A percentile compares a stretch with the other conserved stretches of the same genome.
Evolutionary conservation across 2,329 filamentous ascomycete genomes (phyloP).

Genomic region (Rutstroemia sp.): DNA sequence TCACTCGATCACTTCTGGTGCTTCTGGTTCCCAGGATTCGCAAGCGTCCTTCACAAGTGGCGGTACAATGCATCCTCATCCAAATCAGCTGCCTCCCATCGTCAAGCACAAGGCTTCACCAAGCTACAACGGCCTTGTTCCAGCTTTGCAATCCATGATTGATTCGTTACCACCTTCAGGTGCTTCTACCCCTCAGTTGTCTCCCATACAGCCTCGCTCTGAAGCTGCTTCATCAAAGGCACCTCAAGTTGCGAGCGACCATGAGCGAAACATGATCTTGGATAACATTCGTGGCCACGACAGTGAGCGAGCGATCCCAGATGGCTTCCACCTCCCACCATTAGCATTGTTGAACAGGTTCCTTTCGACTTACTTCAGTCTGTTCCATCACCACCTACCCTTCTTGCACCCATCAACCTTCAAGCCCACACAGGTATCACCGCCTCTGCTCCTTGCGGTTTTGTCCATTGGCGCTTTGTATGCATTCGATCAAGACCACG

Average conservation of each 20-base stretch:
- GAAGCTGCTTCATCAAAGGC: conserved; percentile 48
- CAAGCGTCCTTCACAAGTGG: conserved; percentile 55
- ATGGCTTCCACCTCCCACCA: conserved; percentile 82
- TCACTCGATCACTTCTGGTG: conserved; percentile 63
- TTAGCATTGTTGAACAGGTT: conserved; percentile 81
- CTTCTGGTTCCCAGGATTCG: conserved; percentile 61
- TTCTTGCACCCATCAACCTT: conserved; percentile 94
- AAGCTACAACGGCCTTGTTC: conserved; percentile 51
- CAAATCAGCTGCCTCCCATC: conserved; percentile 59
- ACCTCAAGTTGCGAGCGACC: conserved; percentile 76
- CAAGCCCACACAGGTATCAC: conserved; percentile 68
- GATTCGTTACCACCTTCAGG: conserved; percentile 63
- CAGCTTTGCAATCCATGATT: conserved; percentile 64
- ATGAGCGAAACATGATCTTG: conserved; percentile 76
- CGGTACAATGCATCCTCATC: conserved; percentile 48
- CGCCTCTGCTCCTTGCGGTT: conserved; percentile 79
- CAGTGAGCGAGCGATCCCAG: conserved; percentile 72
- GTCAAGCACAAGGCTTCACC: conserved; percentile 53
- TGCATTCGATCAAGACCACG: conserved; percentile 94
- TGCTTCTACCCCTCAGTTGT: conserved; percentile 65
- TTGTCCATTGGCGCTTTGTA: conserved; percentile 94
- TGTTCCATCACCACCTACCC: conserved; percentile 94
- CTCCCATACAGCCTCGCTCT: conserved; percentile 60
- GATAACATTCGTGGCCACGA: conserved; percentile 81
- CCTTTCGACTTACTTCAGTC: conserved; percentile 88